Base-by-base conservation (phyloP, 2,329 filamentous ascomycete species). In the Aureobasidium sp. region DNA sequence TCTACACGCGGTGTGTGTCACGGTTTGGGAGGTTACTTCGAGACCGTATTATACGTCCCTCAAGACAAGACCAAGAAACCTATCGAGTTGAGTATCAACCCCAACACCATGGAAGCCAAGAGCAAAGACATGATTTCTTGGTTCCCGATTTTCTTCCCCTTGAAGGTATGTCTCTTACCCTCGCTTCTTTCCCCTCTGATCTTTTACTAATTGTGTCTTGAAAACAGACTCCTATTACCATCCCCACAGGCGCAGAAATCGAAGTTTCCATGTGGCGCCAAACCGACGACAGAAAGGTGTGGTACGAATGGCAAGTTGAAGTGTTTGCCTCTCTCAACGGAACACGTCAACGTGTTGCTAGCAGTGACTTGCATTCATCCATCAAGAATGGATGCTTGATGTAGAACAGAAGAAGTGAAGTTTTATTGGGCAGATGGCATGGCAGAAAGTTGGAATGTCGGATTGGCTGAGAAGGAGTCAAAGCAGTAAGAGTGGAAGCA, bases 301-400 rank as follows among this genome's bases (percentile, higher is more conserved):
- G 94, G 95, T 99, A 99, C 73, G 94, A 99, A 74, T 99, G 94
- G 94, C 81, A 94, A 64, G 87, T 97, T 2, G 94, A 97, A 74
- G 90, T 89, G 11, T 97, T 87, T 61, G 82, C 81, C 25, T 86
- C 83, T 78, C 75, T 84, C 54, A 82, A 82, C 1, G 81, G 81
- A n/a, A 78, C 80, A 66, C 78, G 86, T 61, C 79, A 90, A 74
- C 87, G 87, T 74, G 77, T 91, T 21, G 86, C 80, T 5, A 78
- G 79, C 51, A 87, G 85, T 49, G 86, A 87, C 57, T 72, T 90
- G 67, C 87, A 87, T 69, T 89, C 83, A 68, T 89, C 85, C 71
- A 81, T 83, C 61, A 85, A 85, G 72, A 82, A 87, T 64, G 87
- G 86, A 0, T 90, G 87, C 69, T 73, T 89, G 69, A 89, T 90